Evolutionary conservation across 2,329 filamentous ascomycete genomes (phyloP), one percentile per base, ranked within the genome.

Genomic region (Simplicillium sp.): DNA sequence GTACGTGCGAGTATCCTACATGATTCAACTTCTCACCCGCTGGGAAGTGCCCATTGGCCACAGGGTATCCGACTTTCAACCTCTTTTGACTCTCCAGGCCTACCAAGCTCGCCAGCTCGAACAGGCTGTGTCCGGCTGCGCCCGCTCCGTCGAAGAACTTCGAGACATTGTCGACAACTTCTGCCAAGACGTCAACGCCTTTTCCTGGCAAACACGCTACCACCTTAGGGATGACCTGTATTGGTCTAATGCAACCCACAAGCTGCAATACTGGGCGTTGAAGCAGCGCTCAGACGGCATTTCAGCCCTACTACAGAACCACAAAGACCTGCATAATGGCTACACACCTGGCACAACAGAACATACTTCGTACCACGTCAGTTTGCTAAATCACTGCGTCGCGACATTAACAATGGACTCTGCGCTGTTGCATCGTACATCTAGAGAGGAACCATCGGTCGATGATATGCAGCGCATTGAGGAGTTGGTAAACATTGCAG

Each of bases 31-130:
- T 13, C 50, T 54, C 35, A 44, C 47, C 18, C 45, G 48, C 1
- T 52, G 51, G 46, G 51, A 54, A 39, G 38, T 46, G 3, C 47
- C 52, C 0, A 48, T 45, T 7, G 46, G 48, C 3, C 39, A 52
- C 7, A 43, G 52, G 34, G 46, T 44, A 8, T 43, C 44, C 11
- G 44, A 47, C 15, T 49, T 49, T 32, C 44, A 46, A 16, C 51
- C 51, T 2, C 42, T 43, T 15, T 43, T 52, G 25, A 45, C 47
- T 7, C 29, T 49, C 34, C 46, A 47, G 25, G 39, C 45, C 3
- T 53, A 47, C 16, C 36, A 44, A 37, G 36, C 46, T 9, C 42
- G 46, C 17, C 42, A 46, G 34, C 44, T 43, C 16, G 43, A 49
- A 16, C 43, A 43, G 12, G 41, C 35, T 11, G 41, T 42, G 2